A percentile compares a stretch with the other conserved stretches of the same genome.
Conservation (phyloP, 345 rosid genomes). For the Hypericum androsaemum region DNA sequence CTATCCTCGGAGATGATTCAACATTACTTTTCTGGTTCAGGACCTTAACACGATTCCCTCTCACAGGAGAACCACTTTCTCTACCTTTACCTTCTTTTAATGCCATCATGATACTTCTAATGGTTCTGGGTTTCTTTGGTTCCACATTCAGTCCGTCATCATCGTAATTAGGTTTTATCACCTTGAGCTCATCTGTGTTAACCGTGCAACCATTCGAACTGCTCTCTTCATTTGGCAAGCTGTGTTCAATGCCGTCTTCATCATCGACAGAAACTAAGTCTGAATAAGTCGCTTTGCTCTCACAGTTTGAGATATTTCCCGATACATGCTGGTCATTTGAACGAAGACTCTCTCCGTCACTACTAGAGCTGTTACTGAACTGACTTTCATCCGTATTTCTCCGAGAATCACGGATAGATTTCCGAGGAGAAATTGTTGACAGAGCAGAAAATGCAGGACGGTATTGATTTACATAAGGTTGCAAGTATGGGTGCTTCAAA, state of each 20-base stretch:
- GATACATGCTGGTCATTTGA: conserved; percentile 38
- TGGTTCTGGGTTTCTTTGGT: conserved; percentile 73
- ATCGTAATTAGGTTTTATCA: conserved; percentile 29
- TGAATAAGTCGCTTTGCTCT: conserved; percentile 40
- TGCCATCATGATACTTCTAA: conserved; percentile 78
- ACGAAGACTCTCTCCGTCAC: conserved; percentile 68
- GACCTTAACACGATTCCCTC: conserved; percentile 49
- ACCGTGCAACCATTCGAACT: conserved; percentile 20
- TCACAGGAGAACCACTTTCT: conserved; percentile 79
- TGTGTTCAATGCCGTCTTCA: conserved; percentile 45
- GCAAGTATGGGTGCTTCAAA: conserved; percentile 95
- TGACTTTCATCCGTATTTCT: conserved; percentile 84
- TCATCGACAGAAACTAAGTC: conserved; percentile 50
- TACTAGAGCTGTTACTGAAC: conserved; percentile 70
- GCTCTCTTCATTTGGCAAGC: conserved; percentile 34
- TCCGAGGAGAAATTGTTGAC: conserved; percentile 38
- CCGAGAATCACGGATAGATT: conserved; percentile 41
- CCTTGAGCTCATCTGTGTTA: conserved; percentile 40
- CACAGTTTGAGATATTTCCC: conserved; percentile 27
- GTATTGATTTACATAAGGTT: conserved; percentile 73
- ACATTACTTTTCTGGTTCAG: conserved; percentile 37
- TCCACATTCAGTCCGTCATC: conserved; percentile 41
- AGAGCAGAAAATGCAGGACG: conserved; percentile 46
- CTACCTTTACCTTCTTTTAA: conserved; percentile 85
- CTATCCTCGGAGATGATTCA: conserved; percentile 61